Conservation (phyloP, 129 eudicot species). For the Flaveria trinervia region DNA sequence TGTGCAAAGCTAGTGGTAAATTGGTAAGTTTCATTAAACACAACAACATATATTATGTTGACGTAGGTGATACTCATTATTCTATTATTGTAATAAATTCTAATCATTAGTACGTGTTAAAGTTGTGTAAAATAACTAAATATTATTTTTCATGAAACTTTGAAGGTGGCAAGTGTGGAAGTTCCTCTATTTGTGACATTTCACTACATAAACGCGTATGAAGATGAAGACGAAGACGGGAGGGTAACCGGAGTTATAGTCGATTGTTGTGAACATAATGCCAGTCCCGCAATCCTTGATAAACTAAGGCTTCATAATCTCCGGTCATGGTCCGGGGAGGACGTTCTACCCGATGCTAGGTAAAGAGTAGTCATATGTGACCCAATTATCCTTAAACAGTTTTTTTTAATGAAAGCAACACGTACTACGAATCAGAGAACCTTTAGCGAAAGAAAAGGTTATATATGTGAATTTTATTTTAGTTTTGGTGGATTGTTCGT, state of each 20-base stretch:
- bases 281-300: slow-evolving; percentile 79
- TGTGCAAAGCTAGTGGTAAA: slow-evolving; percentile 93
- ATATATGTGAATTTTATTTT: background rate
- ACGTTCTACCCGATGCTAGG: slow-evolving; percentile 91
- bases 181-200: slow-evolving; percentile 89
- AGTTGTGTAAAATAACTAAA: background rate
- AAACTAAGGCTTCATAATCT: slow-evolving; percentile 75
- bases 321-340: slow-evolving; percentile 64
- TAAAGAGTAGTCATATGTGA: slow-evolving; percentile 14
- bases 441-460: no score
- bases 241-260: slow-evolving; percentile 65
- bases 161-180: slow-evolving; percentile 94
- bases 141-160: background rate
- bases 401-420: no score
- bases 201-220: slow-evolving; percentile 97
- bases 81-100: no score
- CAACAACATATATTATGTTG: no score
- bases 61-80: no score
- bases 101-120: background rate
- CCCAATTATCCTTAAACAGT: background rate
- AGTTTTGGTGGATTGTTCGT: background rate
- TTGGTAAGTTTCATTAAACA: slow-evolving; percentile 50
- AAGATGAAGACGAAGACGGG: slow-evolving; percentile 94
- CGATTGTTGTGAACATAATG: slow-evolving; percentile 93
- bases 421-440: background rate